Conservation (phyloP, 345 rosid genomes). For the Adansonia digitata region DNA sequence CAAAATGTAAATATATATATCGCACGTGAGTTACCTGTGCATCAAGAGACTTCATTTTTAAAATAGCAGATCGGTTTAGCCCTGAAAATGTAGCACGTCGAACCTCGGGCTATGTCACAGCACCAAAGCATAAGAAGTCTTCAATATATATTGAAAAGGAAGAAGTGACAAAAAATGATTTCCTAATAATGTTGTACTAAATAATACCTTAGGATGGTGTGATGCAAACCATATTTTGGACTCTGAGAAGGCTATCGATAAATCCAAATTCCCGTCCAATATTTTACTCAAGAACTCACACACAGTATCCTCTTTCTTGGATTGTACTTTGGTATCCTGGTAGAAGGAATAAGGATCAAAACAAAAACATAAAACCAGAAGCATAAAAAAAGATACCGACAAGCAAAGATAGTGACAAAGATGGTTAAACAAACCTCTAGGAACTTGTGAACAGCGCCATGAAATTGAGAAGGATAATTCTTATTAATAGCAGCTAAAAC, state of each 20-base stretch:
- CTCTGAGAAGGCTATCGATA: constrained; percentile 40
- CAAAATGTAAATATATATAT: neutral
- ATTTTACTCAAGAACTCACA: constrained; percentile 48
- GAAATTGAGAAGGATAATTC: constrained; percentile 69
- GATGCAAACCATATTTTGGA: constrained; percentile 81
- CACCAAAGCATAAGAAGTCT: constrained; percentile 17
- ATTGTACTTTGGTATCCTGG: constrained; percentile 46
- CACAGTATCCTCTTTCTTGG: constrained; percentile 46
- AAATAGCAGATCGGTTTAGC: constrained; percentile 42
- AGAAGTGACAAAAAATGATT: neutral
- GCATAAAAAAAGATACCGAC: neutral
- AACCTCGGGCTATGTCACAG: constrained; percentile 55
- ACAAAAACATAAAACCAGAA: constrained; percentile 16
- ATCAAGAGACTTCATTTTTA: constrained; percentile 42
- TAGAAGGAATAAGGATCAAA: constrained; percentile 9
- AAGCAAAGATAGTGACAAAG: constrained; percentile 4
- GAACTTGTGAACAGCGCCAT: constrained; percentile 45
- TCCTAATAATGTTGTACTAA: neutral
- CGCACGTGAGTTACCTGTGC: constrained; percentile 46
- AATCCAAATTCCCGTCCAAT: constrained; percentile 58
- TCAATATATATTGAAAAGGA: constrained; percentile 1
- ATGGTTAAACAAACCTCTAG: constrained; percentile 47
- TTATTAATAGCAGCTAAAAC: constrained; percentile 52
- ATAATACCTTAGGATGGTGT: constrained; percentile 81
- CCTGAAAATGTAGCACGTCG: constrained; percentile 65